phyloP scores from a whole-genome alignment of 2,329 filamentous ascomycete genomes.

The Hypocrella siamensis region DNA sequence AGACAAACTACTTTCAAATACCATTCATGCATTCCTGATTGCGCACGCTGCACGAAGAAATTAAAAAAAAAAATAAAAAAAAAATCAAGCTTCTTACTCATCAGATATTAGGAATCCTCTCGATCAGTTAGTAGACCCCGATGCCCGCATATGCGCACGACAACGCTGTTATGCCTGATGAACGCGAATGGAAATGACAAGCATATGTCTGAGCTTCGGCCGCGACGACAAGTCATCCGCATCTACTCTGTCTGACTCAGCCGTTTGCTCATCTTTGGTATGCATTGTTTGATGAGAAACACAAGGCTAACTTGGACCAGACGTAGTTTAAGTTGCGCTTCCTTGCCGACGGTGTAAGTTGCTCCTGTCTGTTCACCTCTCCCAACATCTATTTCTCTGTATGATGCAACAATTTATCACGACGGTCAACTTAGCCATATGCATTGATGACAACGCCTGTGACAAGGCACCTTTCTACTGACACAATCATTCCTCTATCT shows the following conservation, averaged over 20 bases:
- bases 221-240: conserved; percentile 23
- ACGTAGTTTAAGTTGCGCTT: background rate
- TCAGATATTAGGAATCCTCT: no score
- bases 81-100: no score
- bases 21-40: conserved; percentile 57
- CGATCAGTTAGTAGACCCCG: background rate
- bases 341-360: conserved; percentile 11
- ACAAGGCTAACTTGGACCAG: no score
- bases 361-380: background rate
- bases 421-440: conserved; percentile 33
- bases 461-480: conserved; percentile 23
- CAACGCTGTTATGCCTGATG: conserved; percentile 48
- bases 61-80: no score
- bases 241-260: conserved; percentile 8
- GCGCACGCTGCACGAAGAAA: no score
- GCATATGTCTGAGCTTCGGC: conserved; percentile 85
- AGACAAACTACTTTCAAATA: conserved; percentile 48
- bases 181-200: conserved; percentile 79
- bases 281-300: no score
- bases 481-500: background rate
- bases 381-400: conserved; percentile 6
- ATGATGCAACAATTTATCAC: conserved; percentile 30
- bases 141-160: background rate
- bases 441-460: conserved; percentile 30
- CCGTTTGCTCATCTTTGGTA: background rate